Evolutionary conservation across 352 stramenopile species (phyloP), one percentile per base, ranked within the genome.

Genomic region (Globisporangium lucens): DNA sequence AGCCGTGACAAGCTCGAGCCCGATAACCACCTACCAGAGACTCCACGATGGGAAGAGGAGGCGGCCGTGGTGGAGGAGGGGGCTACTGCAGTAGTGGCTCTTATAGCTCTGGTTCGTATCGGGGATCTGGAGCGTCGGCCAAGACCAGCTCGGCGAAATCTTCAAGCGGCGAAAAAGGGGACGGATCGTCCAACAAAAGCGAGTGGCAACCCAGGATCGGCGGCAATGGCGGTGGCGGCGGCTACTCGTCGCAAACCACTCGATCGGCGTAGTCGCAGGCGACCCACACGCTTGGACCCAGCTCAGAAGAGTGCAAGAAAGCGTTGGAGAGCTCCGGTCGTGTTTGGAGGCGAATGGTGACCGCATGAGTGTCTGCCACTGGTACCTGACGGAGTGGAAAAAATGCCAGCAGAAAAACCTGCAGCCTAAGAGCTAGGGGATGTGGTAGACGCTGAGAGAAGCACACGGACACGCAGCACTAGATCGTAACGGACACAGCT

Each of bases 371-470:
- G 6, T 33, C 24, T 57, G 51, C 27, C 4, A 57, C 27, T 57
- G 51, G 51, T 57, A 57, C 51, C 24, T 57, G 10, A 4, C 24
- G 24, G 24, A 57, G 9, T 57, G 51, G 51, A 63, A 63, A 17
- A 63, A 52, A 24, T 63, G 58, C 15, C 58, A 63, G 27, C 33
- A 49, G n/a, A 27, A 63, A 38, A n/a, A 22, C 38, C 51, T 57
- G 15, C 24, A 49, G 57, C 38, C 41, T 9, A 49, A 6, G 4
- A 22, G 22, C 2, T 49, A 22, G 15, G 41, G 4, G 9, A 43
- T 43, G 10, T 12, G 10, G 30, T 33, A 22, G 41, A 49, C 22
- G 13, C 12, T n/a, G 38, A 47, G n/a, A 30, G n/a, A 29, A 43
- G 20, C 49, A 20, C 17, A 33, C 33, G 8, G 17, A 51, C 56